These are phyloP conservation scores for Thielaviopsis punctulata DNA, from an alignment of 2,329 filamentous ascomycete species.

Conservation along the genomic window DNA sequence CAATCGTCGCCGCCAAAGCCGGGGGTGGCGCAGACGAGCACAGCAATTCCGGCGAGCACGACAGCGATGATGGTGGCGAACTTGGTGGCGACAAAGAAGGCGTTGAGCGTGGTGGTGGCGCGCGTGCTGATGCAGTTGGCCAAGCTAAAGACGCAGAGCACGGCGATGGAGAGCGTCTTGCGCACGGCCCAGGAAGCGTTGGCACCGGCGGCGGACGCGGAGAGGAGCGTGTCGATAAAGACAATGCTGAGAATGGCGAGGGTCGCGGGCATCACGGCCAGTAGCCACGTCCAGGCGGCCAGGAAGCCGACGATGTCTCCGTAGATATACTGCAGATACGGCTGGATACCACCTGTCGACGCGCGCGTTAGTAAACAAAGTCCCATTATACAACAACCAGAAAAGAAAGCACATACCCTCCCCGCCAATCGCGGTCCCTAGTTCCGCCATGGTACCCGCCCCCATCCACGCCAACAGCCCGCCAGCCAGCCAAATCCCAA, in stretches of 20 bases:
- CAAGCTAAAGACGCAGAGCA: slow-evolving; percentile 29
- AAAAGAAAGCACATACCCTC: slow-evolving; percentile 26
- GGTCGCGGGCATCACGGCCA: slow-evolving; percentile 46
- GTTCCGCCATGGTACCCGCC: slow-evolving; percentile 42
- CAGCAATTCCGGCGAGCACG: slow-evolving; percentile 31
- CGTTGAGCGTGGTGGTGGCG: slow-evolving; percentile 36
- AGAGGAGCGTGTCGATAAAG: slow-evolving; percentile 42
- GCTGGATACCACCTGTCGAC: slow-evolving; percentile 41
- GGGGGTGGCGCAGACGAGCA: slow-evolving; percentile 23
- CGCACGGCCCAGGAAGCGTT: slow-evolving; percentile 18
- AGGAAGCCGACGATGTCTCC: slow-evolving; percentile 45
- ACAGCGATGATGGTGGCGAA: slow-evolving; percentile 31
- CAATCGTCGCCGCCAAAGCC: slow-evolving; percentile 32
- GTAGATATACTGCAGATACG: slow-evolving; percentile 43
- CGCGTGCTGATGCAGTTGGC: slow-evolving; percentile 40
- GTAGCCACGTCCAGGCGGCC: slow-evolving; percentile 48
- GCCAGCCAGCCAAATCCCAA: slow-evolving; percentile 43
- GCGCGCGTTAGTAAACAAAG: too few species aligned
- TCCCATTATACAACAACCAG: too few species aligned
- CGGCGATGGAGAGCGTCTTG: slow-evolving; percentile 33
- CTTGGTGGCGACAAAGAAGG: slow-evolving; percentile 37
- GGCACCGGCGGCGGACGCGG: slow-evolving; percentile 27
- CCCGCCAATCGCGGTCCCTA: slow-evolving; percentile 44
- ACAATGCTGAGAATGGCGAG: slow-evolving; percentile 47
- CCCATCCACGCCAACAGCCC: slow-evolving; percentile 48